Percentiles rank a stretch among this genome's conserved stretches.
phyloP scores from a whole-genome alignment of 768 basidiomycete species.

The Chlorophyllum brunneum region DNA sequence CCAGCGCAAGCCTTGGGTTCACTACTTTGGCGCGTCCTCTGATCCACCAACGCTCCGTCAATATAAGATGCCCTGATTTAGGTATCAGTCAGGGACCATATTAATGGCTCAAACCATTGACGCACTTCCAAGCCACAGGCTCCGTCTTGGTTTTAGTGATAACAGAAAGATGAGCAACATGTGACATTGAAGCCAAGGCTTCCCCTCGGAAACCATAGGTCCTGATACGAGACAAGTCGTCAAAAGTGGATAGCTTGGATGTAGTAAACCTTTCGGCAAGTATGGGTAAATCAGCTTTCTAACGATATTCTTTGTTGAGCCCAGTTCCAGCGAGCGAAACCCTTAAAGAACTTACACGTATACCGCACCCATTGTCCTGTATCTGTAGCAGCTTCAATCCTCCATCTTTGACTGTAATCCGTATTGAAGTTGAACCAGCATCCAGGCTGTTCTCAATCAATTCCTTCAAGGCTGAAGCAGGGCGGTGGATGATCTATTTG shows the following conservation, averaged over 20 bases:
- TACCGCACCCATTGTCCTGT: conserved; percentile 95
- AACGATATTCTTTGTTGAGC: not conserved
- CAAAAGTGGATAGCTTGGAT: conserved; percentile 83
- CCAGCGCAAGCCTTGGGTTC: conserved; percentile 91
- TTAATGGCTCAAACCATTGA: not conserved
- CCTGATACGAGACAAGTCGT: conserved; percentile 76
- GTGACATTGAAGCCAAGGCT: conserved; percentile 93
- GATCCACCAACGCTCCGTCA: conserved; percentile 68
- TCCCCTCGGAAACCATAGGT: conserved; percentile 98
- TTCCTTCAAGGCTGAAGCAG: conserved; percentile 94
- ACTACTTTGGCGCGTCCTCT: conserved; percentile 64
- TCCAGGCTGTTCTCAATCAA: conserved; percentile 95
- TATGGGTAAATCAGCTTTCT: conserved; percentile 88
- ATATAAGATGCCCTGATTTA: conserved; percentile 68
- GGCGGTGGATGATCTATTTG: conserved; percentile 46
- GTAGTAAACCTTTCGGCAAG: conserved; percentile 95
- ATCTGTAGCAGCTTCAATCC: conserved; percentile 94
- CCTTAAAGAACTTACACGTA: conserved; percentile 56
- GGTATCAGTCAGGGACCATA: conserved; percentile 4
- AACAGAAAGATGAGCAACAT: conserved; percentile 85
- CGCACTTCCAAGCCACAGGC: conserved; percentile 91
- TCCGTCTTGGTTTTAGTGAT: conserved; percentile 86
- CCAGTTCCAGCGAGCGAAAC: not conserved
- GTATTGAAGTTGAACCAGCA: conserved; percentile 84
- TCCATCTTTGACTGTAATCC: conserved; percentile 89